Conservation (phyloP, 495 filamentous ascomycete genomes). For the Penicillium psychrofluorescens region DNA sequence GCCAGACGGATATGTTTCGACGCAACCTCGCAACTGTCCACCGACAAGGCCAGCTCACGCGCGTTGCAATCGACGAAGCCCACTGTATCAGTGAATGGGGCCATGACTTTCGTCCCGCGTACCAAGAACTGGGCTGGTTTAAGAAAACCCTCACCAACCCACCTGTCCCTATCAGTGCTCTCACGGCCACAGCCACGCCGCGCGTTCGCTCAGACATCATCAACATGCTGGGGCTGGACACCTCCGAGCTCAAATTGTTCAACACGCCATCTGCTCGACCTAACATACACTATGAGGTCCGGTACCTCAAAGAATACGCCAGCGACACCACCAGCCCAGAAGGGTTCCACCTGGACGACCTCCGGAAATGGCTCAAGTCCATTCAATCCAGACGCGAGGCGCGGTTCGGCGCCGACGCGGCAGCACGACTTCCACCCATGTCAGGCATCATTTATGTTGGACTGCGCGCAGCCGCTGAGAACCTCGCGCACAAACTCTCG, state of each 20-base stretch:
- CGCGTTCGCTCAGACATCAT: slow-evolving; percentile 77
- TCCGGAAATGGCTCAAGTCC: slow-evolving; percentile 63
- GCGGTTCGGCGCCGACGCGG: slow-evolving; percentile 28
- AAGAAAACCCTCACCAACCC: slow-evolving; percentile 67
- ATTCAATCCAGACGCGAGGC: slow-evolving; percentile 58
- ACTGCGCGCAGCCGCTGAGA: slow-evolving; percentile 67
- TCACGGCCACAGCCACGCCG: slow-evolving; percentile 83
- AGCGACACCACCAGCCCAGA: slow-evolving; percentile 18
- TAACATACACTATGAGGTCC: slow-evolving; percentile 88
- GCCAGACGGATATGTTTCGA: slow-evolving; percentile 71
- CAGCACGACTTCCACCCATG: slow-evolving; percentile 53
- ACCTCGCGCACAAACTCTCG: slow-evolving; percentile 47
- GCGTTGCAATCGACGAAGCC: slow-evolving; percentile 89
- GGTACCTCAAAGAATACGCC: slow-evolving; percentile 61
- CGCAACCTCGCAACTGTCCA: slow-evolving; percentile 66
- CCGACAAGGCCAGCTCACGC: slow-evolving; percentile 70
- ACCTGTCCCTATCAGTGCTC: slow-evolving; percentile 77
- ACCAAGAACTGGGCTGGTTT: slow-evolving; percentile 85
- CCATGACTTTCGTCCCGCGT: slow-evolving; percentile 92
- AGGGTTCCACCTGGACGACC: slow-evolving; percentile 52
- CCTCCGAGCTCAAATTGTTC: slow-evolving; percentile 58
- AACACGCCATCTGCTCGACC: slow-evolving; percentile 70
- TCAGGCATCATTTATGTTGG: slow-evolving; percentile 89
- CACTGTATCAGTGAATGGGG: slow-evolving; percentile 99
- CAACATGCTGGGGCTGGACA: slow-evolving; percentile 59